Evolutionary conservation across 1,284 basidiomycete species (phyloP).

Genomic region (Apiotrichum sp.): DNA sequence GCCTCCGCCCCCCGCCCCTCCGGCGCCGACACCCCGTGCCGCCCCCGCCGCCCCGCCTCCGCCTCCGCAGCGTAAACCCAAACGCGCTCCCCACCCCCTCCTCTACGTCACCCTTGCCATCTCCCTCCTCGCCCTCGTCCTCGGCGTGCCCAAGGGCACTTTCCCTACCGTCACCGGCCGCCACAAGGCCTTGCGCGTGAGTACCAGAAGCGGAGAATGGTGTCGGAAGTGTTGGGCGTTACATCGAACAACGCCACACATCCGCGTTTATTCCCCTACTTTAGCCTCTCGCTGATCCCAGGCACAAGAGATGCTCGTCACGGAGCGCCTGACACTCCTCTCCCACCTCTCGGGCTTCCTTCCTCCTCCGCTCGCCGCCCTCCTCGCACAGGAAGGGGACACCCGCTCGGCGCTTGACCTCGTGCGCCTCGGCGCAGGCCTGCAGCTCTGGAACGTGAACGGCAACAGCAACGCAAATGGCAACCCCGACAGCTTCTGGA

Average conservation of each 20-base stretch:
- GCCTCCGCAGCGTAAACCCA: no score
- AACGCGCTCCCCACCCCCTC: constrained; percentile 33
- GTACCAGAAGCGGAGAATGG: constrained; percentile 1
- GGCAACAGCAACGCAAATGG: neutral
- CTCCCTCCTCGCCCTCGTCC: constrained; percentile 31
- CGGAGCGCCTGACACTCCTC: constrained; percentile 32
- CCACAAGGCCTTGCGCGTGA: constrained; percentile 38
- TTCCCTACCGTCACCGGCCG: constrained; percentile 40
- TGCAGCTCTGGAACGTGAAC: constrained; percentile 25
- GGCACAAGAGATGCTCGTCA: constrained; percentile 33
- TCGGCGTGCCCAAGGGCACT: constrained; percentile 39
- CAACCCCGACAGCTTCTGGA: constrained; percentile 25
- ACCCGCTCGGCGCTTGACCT: constrained; percentile 17
- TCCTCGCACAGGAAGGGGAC: constrained; percentile 19
- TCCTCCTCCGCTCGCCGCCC: constrained; percentile 33
- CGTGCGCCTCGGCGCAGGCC: constrained; percentile 18
- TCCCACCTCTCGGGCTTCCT: constrained; percentile 36
- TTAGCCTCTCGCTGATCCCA: constrained; percentile 10
- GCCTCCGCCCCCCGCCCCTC: neutral
- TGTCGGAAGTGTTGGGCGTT: neutral
- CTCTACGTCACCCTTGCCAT: constrained; percentile 35
- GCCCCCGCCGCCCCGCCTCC: neutral
- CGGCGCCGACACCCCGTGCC: neutral
- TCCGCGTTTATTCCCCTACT: no score
- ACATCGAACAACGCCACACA: no score